Percentiles rank a stretch among this genome's conserved stretches.
phyloP scores from a whole-genome alignment of 371 early-diverging fungal genomes.

The Rhizopus microsporus region DNA sequence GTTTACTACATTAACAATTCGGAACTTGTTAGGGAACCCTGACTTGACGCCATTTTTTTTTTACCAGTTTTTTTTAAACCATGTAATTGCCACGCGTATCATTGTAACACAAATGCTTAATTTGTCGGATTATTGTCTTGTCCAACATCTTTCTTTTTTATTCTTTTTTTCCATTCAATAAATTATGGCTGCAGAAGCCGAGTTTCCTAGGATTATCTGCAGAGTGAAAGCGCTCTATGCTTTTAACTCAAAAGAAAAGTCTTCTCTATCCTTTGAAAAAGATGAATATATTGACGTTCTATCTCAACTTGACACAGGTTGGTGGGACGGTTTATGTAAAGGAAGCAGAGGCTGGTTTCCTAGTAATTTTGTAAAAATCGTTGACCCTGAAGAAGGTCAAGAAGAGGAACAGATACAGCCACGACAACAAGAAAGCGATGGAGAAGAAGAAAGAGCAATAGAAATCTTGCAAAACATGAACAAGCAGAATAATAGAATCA shows the following conservation, averaged over 20 bases:
- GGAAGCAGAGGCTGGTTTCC: slow-evolving; percentile 90
- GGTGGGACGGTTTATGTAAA: slow-evolving; percentile 89
- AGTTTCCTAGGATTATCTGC: slow-evolving; percentile 35
- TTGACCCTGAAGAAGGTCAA: slow-evolving; percentile 27
- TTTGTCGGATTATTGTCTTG: slow-evolving; percentile 7
- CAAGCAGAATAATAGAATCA: neutral
- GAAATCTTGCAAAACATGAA: slow-evolving; percentile 9
- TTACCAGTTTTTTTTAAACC: too few relatives aligned
- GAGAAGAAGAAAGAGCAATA: slow-evolving; percentile 19
- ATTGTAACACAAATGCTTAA: neutral
- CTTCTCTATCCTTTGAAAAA: slow-evolving; percentile 76
- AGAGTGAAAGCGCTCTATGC: slow-evolving; percentile 71
- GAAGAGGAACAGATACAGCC: neutral
- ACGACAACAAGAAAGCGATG: slow-evolving; percentile 7
- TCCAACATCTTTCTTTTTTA: slow-evolving; percentile 5
- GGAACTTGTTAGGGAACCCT: too few relatives aligned
- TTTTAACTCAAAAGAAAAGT: slow-evolving; percentile 71
- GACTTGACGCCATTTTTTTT: too few relatives aligned
- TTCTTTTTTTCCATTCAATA: slow-evolving; percentile 9
- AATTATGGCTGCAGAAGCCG: slow-evolving; percentile 24
- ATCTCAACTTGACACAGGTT: slow-evolving; percentile 82
- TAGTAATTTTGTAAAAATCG: slow-evolving; percentile 75
- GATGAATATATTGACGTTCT: slow-evolving; percentile 87
- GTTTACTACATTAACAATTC: too few relatives aligned
- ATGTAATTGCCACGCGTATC: neutral